These are phyloP conservation scores for Setaria viridis DNA, from an alignment of 202 grass and related monocot species.

Conservation along the genomic window DNA sequence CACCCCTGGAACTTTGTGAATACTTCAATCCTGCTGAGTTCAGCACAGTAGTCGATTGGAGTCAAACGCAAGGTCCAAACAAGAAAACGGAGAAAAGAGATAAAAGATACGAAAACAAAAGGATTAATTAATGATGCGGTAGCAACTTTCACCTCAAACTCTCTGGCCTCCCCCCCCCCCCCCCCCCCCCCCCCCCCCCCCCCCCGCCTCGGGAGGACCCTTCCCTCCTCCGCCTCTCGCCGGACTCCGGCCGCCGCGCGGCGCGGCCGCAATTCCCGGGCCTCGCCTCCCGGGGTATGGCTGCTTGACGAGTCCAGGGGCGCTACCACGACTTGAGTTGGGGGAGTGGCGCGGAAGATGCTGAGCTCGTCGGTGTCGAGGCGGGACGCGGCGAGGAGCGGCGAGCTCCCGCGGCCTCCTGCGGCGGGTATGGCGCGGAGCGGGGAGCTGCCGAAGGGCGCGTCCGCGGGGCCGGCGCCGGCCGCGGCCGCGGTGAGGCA, in stretches of 20 bases:
- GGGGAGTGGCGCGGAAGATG: not conserved
- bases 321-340: not conserved
- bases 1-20: not conserved
- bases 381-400: slow-evolving; percentile 43
- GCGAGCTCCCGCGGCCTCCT: slow-evolving; percentile 12
- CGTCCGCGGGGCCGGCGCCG: not conserved
- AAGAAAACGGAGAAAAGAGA: not conserved
- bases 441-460: slow-evolving; percentile 39
- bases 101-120: not conserved
- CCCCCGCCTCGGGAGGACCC: slow-evolving; percentile 1
- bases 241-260: slow-evolving; percentile 29
- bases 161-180: not conserved
- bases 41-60: not conserved
- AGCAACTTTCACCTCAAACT: slow-evolving; percentile 3
- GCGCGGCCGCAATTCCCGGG: not conserved
- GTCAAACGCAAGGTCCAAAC: slow-evolving; percentile 8
- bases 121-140: slow-evolving; percentile 5
- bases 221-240: slow-evolving; percentile 26
- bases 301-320: slow-evolving; percentile 31
- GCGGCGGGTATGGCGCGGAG: slow-evolving; percentile 34
- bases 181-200: not conserved
- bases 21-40: not conserved
- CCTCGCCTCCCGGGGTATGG: not conserved
- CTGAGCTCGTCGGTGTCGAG: slow-evolving; percentile 44
- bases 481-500: slow-evolving; percentile 29